Evolutionary conservation across 2,329 filamentous ascomycete species (phyloP).

Genomic region (Coniochaeta sp.): DNA sequence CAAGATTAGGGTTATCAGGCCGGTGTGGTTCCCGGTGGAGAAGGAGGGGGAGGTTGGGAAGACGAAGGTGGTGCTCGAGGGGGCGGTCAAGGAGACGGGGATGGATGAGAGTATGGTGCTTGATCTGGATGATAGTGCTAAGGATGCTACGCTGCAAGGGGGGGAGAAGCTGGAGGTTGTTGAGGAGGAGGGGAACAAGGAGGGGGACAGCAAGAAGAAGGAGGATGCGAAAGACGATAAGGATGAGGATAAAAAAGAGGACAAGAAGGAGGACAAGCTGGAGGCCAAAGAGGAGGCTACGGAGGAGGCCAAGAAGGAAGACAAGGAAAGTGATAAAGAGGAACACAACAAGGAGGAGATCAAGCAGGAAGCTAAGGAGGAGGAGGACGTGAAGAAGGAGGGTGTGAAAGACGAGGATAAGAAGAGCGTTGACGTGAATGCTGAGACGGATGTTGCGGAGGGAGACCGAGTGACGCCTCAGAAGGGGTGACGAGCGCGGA

Average conservation of each 20-base stretch:
- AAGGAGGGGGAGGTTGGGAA: conserved; percentile 6
- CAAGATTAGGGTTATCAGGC: neutral
- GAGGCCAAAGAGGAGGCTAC: neutral
- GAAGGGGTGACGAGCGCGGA: neutral
- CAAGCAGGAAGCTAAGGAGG: neutral
- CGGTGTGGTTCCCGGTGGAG: neutral
- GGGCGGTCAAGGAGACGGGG: conserved; percentile 7
- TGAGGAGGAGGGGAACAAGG: neutral
- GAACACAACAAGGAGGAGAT: conserved; percentile 1
- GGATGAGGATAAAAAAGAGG: neutral
- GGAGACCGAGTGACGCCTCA: neutral
- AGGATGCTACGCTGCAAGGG: conserved; percentile 16
- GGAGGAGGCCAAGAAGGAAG: neutral
- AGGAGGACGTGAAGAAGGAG: neutral
- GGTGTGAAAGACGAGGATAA: neutral
- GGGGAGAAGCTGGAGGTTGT: conserved; percentile 2
- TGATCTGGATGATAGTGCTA: conserved; percentile 24
- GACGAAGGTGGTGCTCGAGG: neutral
- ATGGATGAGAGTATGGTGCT: conserved; percentile 14
- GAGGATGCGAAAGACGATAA: conserved; percentile 1
- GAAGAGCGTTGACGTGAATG: neutral
- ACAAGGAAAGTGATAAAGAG: neutral
- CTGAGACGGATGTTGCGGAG: too few species aligned
- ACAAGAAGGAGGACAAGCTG: neutral
- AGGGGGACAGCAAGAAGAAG: too few species aligned